Evolutionary conservation across 805 yeast species (phyloP).

Genomic region (Yamadazyma scolyti): DNA sequence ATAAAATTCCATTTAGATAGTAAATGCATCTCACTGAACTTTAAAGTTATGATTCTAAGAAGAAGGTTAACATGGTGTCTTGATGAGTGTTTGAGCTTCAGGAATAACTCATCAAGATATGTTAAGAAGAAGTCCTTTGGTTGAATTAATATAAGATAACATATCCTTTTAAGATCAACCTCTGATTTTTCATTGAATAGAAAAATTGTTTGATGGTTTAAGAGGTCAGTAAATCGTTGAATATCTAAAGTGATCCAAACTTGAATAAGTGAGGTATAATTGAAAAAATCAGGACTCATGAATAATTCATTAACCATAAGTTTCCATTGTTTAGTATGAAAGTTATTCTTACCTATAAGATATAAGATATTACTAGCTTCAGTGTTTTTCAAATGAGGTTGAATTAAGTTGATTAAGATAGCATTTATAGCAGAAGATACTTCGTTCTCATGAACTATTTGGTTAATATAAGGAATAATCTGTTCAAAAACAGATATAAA

Average conservation of each 20-base stretch:
- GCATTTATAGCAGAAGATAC: slow-evolving; percentile 45
- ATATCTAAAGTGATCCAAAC: too few relatives aligned
- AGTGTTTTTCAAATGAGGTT: slow-evolving; percentile 51
- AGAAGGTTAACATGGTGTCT: slow-evolving; percentile 49
- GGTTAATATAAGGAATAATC: too few relatives aligned
- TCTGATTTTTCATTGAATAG: slow-evolving; percentile 70
- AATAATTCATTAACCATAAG: slow-evolving; percentile 59
- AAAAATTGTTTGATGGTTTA: too few relatives aligned
- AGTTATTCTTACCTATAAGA: slow-evolving; percentile 39
- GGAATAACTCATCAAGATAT: slow-evolving; percentile 46
- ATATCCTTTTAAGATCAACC: slow-evolving; percentile 55
- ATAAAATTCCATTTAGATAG: slow-evolving; percentile 68
- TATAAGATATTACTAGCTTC: slow-evolving; percentile 35
- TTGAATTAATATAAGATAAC: slow-evolving; percentile 60
- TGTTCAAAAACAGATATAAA: too few relatives aligned
- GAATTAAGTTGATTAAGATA: slow-evolving; percentile 50
- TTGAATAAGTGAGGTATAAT: too few relatives aligned
- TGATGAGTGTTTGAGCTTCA: slow-evolving; percentile 30
- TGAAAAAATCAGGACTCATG: slow-evolving; percentile 58
- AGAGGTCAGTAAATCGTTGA: too few relatives aligned
- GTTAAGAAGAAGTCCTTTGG: slow-evolving; percentile 55
- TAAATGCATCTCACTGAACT: slow-evolving; percentile 61
- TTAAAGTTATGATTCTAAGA: slow-evolving; percentile 61
- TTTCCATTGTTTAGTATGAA: slow-evolving; percentile 56
- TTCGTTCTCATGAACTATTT: too few relatives aligned